Conservation (phyloP, 148 eudicot genomes). For the Rhododendron ferrugineum region DNA sequence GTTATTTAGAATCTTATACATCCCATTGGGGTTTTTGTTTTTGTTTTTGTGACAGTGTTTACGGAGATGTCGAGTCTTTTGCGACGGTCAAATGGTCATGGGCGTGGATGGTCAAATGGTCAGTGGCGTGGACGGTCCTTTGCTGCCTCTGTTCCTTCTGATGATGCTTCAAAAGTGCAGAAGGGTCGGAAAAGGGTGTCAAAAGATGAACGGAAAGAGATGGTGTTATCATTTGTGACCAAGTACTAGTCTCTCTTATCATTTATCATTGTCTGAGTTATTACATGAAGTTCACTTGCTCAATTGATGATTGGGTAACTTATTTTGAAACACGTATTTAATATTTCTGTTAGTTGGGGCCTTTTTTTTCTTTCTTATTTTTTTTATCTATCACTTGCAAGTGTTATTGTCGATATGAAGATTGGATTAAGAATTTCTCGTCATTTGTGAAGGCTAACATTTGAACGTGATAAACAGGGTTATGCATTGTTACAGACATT, state of each 20-base stretch:
- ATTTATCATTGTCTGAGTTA: neutral
- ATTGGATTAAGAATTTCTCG: neutral
- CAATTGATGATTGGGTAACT: neutral
- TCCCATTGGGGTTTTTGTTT: neutral
- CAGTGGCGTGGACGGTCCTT: slow-evolving; percentile 15
- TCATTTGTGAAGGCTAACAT: neutral
- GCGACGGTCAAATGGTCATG: slow-evolving; percentile 4
- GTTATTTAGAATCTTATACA: neutral
- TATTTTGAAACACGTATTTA: neutral
- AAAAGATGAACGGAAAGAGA: slow-evolving; percentile 21
- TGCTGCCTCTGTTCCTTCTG: slow-evolving; percentile 24
- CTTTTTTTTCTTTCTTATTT: no score
- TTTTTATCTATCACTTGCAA: neutral
- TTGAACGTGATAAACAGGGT: neutral
- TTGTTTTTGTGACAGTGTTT: neutral
- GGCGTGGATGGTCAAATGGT: slow-evolving; percentile 11
- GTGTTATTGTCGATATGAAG: neutral
- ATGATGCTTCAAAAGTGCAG: slow-evolving; percentile 6
- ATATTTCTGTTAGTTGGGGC: neutral
- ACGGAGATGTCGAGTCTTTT: slow-evolving; percentile 16
- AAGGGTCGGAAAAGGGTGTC: slow-evolving; percentile 12
- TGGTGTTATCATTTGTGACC: slow-evolving; percentile 26
- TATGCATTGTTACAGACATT: neutral
- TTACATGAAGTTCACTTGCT: neutral
- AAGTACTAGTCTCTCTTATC: slow-evolving; percentile 11